Evolutionary conservation across 129 eudicot genomes (phyloP).

Genomic region (Chrysanthemum lavandulifolium): DNA sequence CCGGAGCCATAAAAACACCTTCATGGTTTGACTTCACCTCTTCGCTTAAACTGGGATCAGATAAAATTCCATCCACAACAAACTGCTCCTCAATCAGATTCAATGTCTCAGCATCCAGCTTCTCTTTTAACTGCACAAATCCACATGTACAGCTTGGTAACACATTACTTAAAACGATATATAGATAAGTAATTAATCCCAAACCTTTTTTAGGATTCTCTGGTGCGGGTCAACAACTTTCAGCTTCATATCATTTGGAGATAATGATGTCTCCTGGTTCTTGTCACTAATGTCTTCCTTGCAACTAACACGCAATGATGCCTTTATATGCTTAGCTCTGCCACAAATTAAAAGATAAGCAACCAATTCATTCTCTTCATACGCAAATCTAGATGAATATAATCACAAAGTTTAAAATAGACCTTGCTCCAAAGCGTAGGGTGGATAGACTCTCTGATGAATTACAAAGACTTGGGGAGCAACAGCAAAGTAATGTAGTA

Average conservation of each 20-base stretch:
- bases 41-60: constrained; percentile 44
- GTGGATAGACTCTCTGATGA: constrained; percentile 77
- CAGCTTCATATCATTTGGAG: constrained; percentile 36
- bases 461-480: constrained; percentile 84
- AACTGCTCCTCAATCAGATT: constrained; percentile 54
- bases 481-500: constrained; percentile 84
- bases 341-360: neutral
- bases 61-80: constrained; percentile 49
- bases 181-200: neutral
- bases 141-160: constrained; percentile 2
- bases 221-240: constrained; percentile 36
- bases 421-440: constrained; percentile 93
- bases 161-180: neutral
- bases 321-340: constrained; percentile 89
- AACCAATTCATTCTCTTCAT: constrained; percentile 3
- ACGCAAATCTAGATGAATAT: neutral
- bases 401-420: constrained; percentile 5
- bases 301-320: constrained; percentile 32
- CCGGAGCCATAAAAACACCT: constrained; percentile 23
- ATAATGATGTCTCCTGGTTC: constrained; percentile 27
- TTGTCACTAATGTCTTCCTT: constrained; percentile 50
- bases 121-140: constrained; percentile 54
- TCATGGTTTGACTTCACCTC: constrained; percentile 55
- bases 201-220: constrained; percentile 55
- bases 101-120: constrained; percentile 50